phyloP scores from a whole-genome alignment of 257 asterid genomes.

The Scutellaria minor region DNA sequence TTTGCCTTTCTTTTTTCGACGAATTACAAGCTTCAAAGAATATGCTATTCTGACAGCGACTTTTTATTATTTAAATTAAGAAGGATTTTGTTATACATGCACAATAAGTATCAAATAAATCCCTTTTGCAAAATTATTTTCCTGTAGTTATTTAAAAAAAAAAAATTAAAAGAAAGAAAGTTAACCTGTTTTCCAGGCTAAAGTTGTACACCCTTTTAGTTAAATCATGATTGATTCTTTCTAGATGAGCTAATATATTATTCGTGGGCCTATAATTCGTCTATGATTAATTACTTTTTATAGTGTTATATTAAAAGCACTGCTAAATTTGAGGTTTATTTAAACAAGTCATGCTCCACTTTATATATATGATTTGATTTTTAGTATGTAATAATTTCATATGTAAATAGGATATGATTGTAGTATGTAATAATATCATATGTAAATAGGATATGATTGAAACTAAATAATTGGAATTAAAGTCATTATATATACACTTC shows the following conservation, averaged over 20 bases:
- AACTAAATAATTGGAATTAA: too few relatives aligned
- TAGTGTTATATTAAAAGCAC: conserved; percentile 19
- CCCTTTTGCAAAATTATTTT: not conserved
- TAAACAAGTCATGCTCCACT: not conserved
- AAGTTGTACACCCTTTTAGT: conserved; percentile 38
- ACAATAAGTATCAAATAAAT: conserved; percentile 20
- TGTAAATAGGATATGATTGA: too few relatives aligned
- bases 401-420: too few relatives aligned
- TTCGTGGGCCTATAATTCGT: conserved; percentile 38
- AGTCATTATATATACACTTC: too few relatives aligned
- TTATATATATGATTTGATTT: too few relatives aligned
- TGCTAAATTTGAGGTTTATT: conserved; percentile 2
- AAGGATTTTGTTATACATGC: not conserved
- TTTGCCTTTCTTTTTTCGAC: not conserved
- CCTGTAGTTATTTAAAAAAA: too few relatives aligned
- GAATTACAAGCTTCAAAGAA: conserved; percentile 27
- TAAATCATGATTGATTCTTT: conserved; percentile 35
- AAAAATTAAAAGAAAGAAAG: not conserved
- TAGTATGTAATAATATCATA: too few relatives aligned
- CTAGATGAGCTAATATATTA: conserved; percentile 30
- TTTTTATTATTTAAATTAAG: conserved; percentile 27
- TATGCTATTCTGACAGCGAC: conserved; percentile 33
- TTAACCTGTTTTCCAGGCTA: conserved; percentile 30
- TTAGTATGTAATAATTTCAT: too few relatives aligned
- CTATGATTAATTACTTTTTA: conserved; percentile 34